These are phyloP conservation scores for Fusarium oligoseptatum DNA, from an alignment of 2,329 filamentous ascomycete genomes.

Conservation along the genomic window DNA sequence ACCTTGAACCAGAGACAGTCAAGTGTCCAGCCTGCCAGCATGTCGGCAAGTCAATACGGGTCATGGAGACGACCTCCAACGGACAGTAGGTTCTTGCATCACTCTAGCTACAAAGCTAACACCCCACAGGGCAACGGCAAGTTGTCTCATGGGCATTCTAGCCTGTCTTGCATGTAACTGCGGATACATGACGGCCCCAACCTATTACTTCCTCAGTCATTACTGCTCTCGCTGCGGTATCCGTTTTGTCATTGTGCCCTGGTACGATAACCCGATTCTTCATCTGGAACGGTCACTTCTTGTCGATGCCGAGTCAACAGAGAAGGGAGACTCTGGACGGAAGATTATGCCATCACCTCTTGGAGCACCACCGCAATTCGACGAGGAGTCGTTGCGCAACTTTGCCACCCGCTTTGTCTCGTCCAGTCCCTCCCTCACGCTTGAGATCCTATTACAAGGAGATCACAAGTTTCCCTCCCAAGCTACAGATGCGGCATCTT, in stretches of 20 bases:
- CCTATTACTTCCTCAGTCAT: conserved; percentile 16
- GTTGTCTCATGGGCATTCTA: neutral
- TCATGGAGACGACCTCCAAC: conserved; percentile 19
- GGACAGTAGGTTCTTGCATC: neutral
- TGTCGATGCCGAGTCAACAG: neutral
- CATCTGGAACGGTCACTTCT: conserved; percentile 9
- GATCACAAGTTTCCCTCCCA: neutral
- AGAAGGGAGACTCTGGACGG: neutral
- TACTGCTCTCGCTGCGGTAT: conserved; percentile 19
- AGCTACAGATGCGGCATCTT: neutral
- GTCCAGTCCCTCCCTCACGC: neutral
- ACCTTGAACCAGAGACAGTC: conserved; percentile 8
- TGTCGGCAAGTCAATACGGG: conserved; percentile 12
- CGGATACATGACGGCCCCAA: conserved; percentile 12
- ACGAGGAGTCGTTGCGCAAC: neutral
- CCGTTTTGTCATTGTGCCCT: conserved; percentile 11
- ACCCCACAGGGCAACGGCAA: neutral
- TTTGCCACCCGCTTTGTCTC: conserved; percentile 7
- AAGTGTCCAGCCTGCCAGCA: conserved; percentile 21
- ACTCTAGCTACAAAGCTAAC: neutral
- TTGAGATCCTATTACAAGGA: neutral
- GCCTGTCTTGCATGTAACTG: conserved; percentile 18
- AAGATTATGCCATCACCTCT: conserved; percentile 14
- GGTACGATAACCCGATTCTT: conserved; percentile 15
- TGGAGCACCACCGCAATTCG: neutral